Evolutionary conservation across 2,329 filamentous ascomycete species (phyloP), one percentile per base, ranked within the genome.

Genomic region (Exophiala spinifera): DNA sequence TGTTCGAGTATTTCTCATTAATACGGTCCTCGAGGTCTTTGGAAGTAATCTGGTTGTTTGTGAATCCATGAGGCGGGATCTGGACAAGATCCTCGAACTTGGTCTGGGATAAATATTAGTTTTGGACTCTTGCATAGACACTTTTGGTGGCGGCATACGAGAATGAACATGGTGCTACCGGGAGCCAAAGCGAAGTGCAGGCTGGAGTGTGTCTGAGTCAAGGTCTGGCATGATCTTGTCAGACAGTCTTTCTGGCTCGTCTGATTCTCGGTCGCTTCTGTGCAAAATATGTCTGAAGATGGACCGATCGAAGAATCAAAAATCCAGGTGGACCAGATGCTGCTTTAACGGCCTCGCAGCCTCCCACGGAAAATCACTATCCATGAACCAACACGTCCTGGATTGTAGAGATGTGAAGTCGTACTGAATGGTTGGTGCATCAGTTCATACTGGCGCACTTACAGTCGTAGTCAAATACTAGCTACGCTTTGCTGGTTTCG

Each of bases 1-100:
- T 94, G 75, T 99, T 96, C 56, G 92, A 85, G 72, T 96, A 99
- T 74, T 99, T 99, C 60, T 85, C 81, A 70, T 99, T 97, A 74
- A 99, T 94, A 66, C 94, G 94, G 75, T 99, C 91, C 73, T 96
- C 91, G 60, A 99, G 89, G 1, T 91, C 90, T 60, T 91, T 82
- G 28, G 84, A 81, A 67, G 89, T 95, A 61, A 74, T 72, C 42
- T 57, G 51, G 50, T 62, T 58, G 57, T 84, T 79, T 72, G 94
- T 94, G 57, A 85, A 81, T 69, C 96, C 89, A 66, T 89, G 83
- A 1, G 94, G 94, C 28, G 83, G 81, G 74, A 99, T 95, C 73
- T 95, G 89, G 63, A 99, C 90, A 64, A 99, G 80, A 76, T 99
- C 94, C 64, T 91, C 87, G 65, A 99, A 85, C 63, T 94, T 96